Evolutionary conservation across 2,329 filamentous ascomycete genomes (phyloP).

Genomic region (Pseudogymnoascus sp.): DNA sequence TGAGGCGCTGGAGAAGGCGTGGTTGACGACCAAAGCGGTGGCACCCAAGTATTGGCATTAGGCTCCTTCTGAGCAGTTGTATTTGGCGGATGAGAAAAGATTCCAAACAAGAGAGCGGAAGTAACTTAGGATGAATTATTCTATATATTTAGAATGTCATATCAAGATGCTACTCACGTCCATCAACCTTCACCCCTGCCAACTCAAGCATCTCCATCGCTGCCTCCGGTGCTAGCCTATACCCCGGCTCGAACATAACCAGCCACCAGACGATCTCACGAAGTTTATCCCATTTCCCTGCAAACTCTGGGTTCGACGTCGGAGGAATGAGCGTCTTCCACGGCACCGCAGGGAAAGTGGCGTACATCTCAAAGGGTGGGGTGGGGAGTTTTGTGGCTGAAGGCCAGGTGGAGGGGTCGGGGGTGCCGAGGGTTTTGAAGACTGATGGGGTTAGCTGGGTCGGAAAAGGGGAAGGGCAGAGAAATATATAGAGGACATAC

Average conservation of each 20-base stretch:
- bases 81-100: conserved; percentile 10
- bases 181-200: background rate
- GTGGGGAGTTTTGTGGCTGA: conserved; percentile 61
- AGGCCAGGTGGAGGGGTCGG: conserved; percentile 74
- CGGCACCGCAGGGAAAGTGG: conserved; percentile 47
- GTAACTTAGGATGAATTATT: background rate
- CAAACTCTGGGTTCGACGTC: background rate
- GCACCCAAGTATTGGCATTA: conserved; percentile 50
- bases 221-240: background rate
- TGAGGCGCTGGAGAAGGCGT: conserved; percentile 35
- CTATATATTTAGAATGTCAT: background rate
- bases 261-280: conserved; percentile 20
- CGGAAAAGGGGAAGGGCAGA: background rate
- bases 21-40: conserved; percentile 67
- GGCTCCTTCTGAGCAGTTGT: conserved; percentile 20
- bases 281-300: background rate
- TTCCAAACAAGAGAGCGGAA: background rate
- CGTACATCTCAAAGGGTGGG: conserved; percentile 88
- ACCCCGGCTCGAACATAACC: background rate
- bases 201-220: background rate
- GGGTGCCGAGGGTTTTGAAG: conserved; percentile 86
- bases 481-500: background rate
- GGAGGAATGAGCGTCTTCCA: background rate
- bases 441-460: conserved; percentile 50
- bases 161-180: background rate